Conservation (phyloP, 1,284 basidiomycete genomes). For the Dichomitus squalens region DNA sequence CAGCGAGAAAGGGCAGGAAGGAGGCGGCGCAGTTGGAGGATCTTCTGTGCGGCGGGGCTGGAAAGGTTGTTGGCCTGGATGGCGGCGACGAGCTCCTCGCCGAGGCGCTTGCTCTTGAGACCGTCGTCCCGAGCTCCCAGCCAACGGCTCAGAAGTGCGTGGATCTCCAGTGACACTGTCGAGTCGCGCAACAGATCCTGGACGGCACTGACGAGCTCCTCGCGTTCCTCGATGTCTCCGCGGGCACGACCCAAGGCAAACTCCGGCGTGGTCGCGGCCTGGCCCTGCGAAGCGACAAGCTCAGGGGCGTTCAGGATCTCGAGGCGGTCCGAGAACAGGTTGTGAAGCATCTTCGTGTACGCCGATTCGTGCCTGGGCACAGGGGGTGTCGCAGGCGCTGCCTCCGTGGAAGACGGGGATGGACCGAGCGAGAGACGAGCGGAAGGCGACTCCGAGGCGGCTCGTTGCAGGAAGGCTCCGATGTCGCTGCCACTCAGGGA, state of each 20-base stretch:
- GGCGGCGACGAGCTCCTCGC: conserved; percentile 57
- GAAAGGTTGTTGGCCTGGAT: conserved; percentile 50
- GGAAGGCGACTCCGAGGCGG: conserved; percentile 38
- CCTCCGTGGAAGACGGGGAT: conserved; percentile 21
- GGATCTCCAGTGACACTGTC: conserved; percentile 58
- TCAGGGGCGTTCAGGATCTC: conserved; percentile 86
- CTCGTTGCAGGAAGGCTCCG: conserved; percentile 48
- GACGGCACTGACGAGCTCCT: conserved; percentile 63
- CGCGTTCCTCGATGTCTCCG: conserved; percentile 75
- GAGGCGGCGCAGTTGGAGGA: conserved; percentile 62
- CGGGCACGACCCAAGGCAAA: conserved; percentile 92
- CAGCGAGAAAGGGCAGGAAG: conserved; percentile 79
- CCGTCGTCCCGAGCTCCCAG: conserved; percentile 66
- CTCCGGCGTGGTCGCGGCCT: conserved; percentile 85
- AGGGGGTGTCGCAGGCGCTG: conserved; percentile 45
- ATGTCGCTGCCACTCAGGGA: conserved; percentile 49
- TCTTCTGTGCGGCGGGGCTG: conserved; percentile 51
- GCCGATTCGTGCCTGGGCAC: conserved; percentile 89
- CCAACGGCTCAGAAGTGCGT: conserved; percentile 77
- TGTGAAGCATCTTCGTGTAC: conserved; percentile 88
- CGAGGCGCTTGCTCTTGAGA: conserved; percentile 60
- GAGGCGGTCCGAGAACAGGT: conserved; percentile 83
- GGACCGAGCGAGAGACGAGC: conserved; percentile 51
- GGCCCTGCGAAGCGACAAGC: conserved; percentile 68
- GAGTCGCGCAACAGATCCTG: conserved; percentile 58